These are phyloP conservation scores for Leccinum longicurvipes DNA, from an alignment of 768 basidiomycete species.

Conservation along the genomic window DNA sequence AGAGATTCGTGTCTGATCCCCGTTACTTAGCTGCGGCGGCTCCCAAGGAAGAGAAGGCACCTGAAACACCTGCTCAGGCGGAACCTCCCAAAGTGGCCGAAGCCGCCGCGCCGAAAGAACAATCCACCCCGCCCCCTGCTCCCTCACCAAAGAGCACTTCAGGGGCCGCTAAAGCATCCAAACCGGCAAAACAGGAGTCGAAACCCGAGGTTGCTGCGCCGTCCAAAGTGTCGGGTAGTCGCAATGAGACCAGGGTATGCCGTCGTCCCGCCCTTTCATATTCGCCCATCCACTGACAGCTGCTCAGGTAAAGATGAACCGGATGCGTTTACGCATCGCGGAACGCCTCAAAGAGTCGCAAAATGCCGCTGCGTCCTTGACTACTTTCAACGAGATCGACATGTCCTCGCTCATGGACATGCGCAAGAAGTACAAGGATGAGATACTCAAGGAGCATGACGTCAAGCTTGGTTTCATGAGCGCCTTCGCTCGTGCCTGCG, in stretches of 20 bases:
- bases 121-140: slow-evolving; percentile 44
- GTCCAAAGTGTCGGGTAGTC: slow-evolving; percentile 45
- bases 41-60: slow-evolving; percentile 21
- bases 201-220: slow-evolving; percentile 31
- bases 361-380: slow-evolving; percentile 92
- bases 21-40: slow-evolving; percentile 29
- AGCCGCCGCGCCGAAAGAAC: slow-evolving; percentile 42
- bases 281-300: not conserved
- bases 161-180: slow-evolving; percentile 30
- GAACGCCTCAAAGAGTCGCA: slow-evolving; percentile 98
- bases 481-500: slow-evolving; percentile 86
- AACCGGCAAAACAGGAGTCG: slow-evolving; percentile 35
- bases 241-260: slow-evolving; percentile 83
- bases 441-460: slow-evolving; percentile 84
- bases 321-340: slow-evolving; percentile 96
- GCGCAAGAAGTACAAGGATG: slow-evolving; percentile 93
- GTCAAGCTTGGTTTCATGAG: slow-evolving; percentile 99
- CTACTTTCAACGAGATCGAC: slow-evolving; percentile 99
- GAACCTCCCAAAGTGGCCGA: slow-evolving; percentile 38
- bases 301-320: slow-evolving; percentile 90
- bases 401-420: slow-evolving; percentile 95
- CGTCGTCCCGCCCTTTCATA: not conserved
- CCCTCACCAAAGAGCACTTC: slow-evolving; percentile 36
- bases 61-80: slow-evolving; percentile 23
- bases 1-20: not conserved